Conservation (phyloP, 2,329 filamentous ascomycete species). For the Huntiella savannae region DNA sequence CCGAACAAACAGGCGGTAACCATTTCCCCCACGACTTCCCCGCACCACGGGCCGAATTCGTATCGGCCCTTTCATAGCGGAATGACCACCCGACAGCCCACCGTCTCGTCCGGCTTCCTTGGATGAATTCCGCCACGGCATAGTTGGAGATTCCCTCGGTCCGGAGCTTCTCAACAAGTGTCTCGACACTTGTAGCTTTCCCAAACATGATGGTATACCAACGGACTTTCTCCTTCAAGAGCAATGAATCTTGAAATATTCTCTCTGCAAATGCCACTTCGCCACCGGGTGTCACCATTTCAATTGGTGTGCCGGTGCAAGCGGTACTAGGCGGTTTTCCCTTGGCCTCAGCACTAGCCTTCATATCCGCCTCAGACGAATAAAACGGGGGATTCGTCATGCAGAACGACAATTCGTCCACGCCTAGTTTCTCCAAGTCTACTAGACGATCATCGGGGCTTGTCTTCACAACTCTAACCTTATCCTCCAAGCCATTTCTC, state of each 20-base stretch:
- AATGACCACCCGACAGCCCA: constrained; percentile 91
- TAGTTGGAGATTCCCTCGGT: constrained; percentile 48
- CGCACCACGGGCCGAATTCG: constrained; percentile 26
- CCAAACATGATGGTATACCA: constrained; percentile 94
- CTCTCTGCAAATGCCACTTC: constrained; percentile 56
- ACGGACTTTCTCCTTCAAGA: constrained; percentile 38
- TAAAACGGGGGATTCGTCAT: constrained; percentile 98
- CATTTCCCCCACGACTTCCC: constrained; percentile 21
- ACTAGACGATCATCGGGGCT: constrained; percentile 36
- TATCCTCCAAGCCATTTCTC: constrained; percentile 41
- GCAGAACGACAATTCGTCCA: constrained; percentile 50
- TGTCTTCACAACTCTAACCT: constrained; percentile 45
- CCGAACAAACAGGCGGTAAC: constrained; percentile 24
- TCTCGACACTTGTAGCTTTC: constrained; percentile 50
- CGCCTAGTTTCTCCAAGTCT: constrained; percentile 34
- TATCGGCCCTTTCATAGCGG: constrained; percentile 40
- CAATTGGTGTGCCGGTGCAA: constrained; percentile 56
- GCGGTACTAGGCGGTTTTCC: constrained; percentile 48
- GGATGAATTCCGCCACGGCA: constrained; percentile 61
- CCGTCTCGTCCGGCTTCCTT: constrained; percentile 57
- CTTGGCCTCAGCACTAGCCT: constrained; percentile 45
- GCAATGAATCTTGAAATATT: constrained; percentile 51
- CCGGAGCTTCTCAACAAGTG: constrained; percentile 39
- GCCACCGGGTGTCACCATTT: constrained; percentile 73
- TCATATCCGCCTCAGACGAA: constrained; percentile 49